Evolutionary conservation across 305 asterid species (phyloP), one percentile per base, ranked within the genome.

Genomic region (Ajuga reptans): DNA sequence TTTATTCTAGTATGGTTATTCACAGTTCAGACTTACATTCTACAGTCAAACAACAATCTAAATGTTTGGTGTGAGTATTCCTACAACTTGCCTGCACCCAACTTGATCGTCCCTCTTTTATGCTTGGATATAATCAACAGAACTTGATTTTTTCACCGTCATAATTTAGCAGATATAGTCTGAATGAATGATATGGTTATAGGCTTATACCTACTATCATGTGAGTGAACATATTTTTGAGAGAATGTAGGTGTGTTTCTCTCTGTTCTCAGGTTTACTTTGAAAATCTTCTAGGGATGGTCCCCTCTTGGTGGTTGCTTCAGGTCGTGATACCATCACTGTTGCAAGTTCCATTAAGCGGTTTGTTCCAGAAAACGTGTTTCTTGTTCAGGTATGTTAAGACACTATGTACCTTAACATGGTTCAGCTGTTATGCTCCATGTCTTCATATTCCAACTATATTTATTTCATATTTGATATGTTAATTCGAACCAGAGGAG

Each of bases 281-380:
- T 70, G 33, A 72, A 65, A 62, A 42, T 64, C 55, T 74, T 79
- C 34, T 68, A 91, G 97, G 91, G 85, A 88, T 68, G 97, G 91
- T 41, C 90, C 97, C 34, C 37, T 75, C 70, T 79, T 88, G 88
- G 85, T 91, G 80, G 91, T 91, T 68, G 96, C 95, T 75, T 88
- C 96, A 39, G 97, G 97, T 60, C 89, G 79, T 66, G 96, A 85
- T 79, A 91, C 96, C 39, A 85, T 91, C 71, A 60, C 89, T 58
- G 75, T 79, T 72, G 86, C 95, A 68, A 87, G 85, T 79, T 79
- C 84, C 18, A 71, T 85, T 66, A 88, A 85, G 83, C 77, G 70
- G 69, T 75, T 87, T 74, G 91, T 80, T 78, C 96, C 89, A 31
- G 87, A 83, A 63, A 77, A 75, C 67, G 89, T 87, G 43, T 87